Conservation (phyloP, 176 grass and related monocot species). For the Avena eriantha region DNA sequence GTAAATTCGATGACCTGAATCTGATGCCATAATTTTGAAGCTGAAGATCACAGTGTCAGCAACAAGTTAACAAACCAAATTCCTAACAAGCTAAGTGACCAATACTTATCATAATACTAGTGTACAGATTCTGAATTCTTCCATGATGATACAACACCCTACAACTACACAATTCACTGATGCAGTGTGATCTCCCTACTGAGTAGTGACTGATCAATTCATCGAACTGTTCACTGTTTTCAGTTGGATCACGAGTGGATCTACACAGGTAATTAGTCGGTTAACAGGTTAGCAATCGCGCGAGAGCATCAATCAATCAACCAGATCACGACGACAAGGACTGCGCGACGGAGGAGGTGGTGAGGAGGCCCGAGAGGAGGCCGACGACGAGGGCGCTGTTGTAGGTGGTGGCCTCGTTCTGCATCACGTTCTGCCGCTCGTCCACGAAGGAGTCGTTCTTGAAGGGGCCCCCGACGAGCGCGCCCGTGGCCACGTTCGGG, state of each 20-base stretch:
- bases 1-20: neutral
- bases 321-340: conserved; percentile 45
- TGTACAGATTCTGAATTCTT: conserved; percentile 8
- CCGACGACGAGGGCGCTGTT: conserved; percentile 71
- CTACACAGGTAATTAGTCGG: neutral
- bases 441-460: conserved; percentile 72
- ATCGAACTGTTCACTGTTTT: neutral
- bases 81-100: neutral
- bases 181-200: neutral
- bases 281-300: neutral
- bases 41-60: neutral
- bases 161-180: neutral
- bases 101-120: neutral
- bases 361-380: conserved; percentile 62
- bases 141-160: neutral
- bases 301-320: neutral
- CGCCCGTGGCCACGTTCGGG: conserved; percentile 73
- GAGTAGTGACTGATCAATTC: neutral
- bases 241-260: neutral
- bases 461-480: conserved; percentile 71
- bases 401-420: conserved; percentile 72
- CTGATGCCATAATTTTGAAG: neutral
- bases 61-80: neutral
- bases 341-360: conserved; percentile 48
- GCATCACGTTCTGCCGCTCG: conserved; percentile 56